These are phyloP conservation scores for Cladosporium phlei DNA, from an alignment of 2,329 filamentous ascomycete genomes.

Conservation along the genomic window DNA sequence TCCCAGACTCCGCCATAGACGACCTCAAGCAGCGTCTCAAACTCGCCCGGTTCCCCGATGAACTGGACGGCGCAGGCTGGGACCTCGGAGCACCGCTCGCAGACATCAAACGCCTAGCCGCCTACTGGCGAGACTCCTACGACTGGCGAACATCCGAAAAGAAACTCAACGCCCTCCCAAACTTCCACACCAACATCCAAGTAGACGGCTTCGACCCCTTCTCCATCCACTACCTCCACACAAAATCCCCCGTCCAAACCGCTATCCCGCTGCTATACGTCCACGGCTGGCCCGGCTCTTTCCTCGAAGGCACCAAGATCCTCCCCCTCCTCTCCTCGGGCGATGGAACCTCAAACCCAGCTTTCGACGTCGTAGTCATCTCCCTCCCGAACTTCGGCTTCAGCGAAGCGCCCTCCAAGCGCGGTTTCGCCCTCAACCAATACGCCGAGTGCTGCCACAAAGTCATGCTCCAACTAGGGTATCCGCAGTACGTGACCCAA, in stretches of 20 bases:
- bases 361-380: slow-evolving; percentile 47
- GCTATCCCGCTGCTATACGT: slow-evolving; percentile 32
- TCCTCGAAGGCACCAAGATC: slow-evolving; percentile 35
- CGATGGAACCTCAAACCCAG: slow-evolving; percentile 25
- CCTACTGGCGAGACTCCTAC: slow-evolving; percentile 51
- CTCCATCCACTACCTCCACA: slow-evolving; percentile 46
- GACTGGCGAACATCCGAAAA: slow-evolving; percentile 50
- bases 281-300: slow-evolving; percentile 34
- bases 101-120: slow-evolving; percentile 54
- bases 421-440: slow-evolving; percentile 20
- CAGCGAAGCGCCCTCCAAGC: slow-evolving; percentile 29
- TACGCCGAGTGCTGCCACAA: slow-evolving; percentile 46
- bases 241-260: slow-evolving; percentile 43
- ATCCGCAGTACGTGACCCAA: slow-evolving; percentile 53
- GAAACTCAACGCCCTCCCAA: slow-evolving; percentile 46
- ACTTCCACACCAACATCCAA: slow-evolving; percentile 43
- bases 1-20: slow-evolving; percentile 47
- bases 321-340: slow-evolving; percentile 29
- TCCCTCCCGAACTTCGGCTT: slow-evolving; percentile 45
- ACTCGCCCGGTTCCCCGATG: slow-evolving; percentile 51
- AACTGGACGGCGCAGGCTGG: slow-evolving; percentile 48
- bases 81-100: slow-evolving; percentile 54
- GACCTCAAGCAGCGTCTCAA: slow-evolving; percentile 52
- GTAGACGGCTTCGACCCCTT: slow-evolving; percentile 38
- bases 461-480: slow-evolving; percentile 65